Percentiles rank a stretch among this genome's conserved stretches.
Evolutionary conservation across 176 grass and related monocot genomes (phyloP).

Genomic region (Oryza glaberrima): DNA sequence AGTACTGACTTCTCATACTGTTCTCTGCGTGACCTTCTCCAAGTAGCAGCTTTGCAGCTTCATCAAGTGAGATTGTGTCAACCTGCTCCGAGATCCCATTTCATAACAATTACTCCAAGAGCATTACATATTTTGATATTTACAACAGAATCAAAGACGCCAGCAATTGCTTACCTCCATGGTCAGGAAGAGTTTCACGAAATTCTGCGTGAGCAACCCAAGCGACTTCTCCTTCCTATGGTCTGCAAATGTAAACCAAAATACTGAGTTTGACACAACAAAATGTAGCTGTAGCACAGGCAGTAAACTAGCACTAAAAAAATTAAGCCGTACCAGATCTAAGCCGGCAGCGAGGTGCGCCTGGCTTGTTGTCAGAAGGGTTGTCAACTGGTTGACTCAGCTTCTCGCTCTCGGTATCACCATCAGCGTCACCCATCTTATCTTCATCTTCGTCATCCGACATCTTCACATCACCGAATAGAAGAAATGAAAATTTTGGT

Average conservation of each 20-base stretch:
- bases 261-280: slow-evolving; percentile 8
- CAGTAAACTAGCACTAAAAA: background rate
- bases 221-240: slow-evolving; percentile 91
- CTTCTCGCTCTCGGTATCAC: slow-evolving; percentile 56
- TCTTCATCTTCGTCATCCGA: slow-evolving; percentile 71
- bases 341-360: slow-evolving; percentile 38
- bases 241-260: slow-evolving; percentile 39
- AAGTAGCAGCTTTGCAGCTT: slow-evolving; percentile 73
- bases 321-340: slow-evolving; percentile 56
- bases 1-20: slow-evolving; percentile 79
- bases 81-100: slow-evolving; percentile 40
- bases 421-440: slow-evolving; percentile 40
- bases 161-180: slow-evolving; percentile 58
- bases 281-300: background rate
- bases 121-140: background rate
- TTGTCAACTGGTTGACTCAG: slow-evolving; percentile 37
- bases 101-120: background rate
- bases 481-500: slow-evolving; percentile 11
- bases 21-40: slow-evolving; percentile 62
- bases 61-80: slow-evolving; percentile 79
- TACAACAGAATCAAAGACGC: background rate
- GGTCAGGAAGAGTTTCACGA: slow-evolving; percentile 88
- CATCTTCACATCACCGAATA: slow-evolving; percentile 41
- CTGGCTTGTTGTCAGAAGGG: slow-evolving; percentile 45
- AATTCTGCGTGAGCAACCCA: slow-evolving; percentile 85